Evolutionary conservation across 345 rosid genomes (phyloP), one percentile per base, ranked within the genome.

Genomic region (Hypericum androsaemum): DNA sequence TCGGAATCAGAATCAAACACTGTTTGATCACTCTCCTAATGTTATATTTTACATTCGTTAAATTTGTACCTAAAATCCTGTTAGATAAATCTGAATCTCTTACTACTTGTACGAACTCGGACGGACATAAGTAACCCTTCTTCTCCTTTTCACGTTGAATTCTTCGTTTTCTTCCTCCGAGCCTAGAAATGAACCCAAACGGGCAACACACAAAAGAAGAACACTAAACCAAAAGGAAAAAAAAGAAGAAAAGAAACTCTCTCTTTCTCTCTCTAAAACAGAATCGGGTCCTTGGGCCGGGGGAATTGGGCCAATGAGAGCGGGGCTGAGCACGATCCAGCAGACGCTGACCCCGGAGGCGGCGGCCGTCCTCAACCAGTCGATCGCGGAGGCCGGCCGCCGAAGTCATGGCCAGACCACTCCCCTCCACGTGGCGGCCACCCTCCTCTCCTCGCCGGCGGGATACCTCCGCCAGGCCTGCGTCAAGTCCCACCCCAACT

Each of bases 271-370:
- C 50, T 46, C 50, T 43, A 43, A 1, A 22, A 22, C 32, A 4
- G 32, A 22, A 22, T n/a, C n/a, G 32, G n/a, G n/a, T 14, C 45
- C 47, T 12, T 16, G 37, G n/a, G n/a, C n/a, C n/a, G n/a, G n/a
- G n/a, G n/a, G 39, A 43, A 44, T 59, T 53, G 64, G 12, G 39
- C 68, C 69, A 57, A 92, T 92, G 98, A 92, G 95, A 88, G 88
- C 95, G 6, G 98, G 90, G 46, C 65, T 92, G 36, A 78, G 80
- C 63, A 88, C 97, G 63, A 88, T 92, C 77, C 98, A 88, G 74
- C 98, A 92, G 69, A 92, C 98, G 57, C 78, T 92, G 48, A 88
- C 98, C 56, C 79, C 88, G n/a, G 98, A 92, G 70, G 97, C 98
- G 65, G 97, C 97, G 52, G 64, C 63, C 37, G 95, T 92, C 44